A percentile compares a stretch with the other conserved stretches of the same genome.
Evolutionary conservation across 2,329 filamentous ascomycete species (phyloP).

Genomic region (Thielaviopsis cerberus): DNA sequence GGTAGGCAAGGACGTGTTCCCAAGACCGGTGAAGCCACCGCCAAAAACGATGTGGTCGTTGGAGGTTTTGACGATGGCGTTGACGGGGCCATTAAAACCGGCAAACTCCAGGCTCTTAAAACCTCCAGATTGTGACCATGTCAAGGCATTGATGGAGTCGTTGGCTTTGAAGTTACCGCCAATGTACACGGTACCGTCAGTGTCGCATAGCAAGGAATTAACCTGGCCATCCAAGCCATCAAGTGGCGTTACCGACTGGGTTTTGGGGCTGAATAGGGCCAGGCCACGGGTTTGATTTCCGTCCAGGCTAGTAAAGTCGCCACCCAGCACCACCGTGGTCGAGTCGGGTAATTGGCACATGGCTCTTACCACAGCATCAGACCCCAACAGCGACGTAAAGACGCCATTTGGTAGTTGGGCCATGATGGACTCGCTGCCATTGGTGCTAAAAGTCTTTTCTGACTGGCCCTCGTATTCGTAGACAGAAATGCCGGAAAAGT

Average conservation of each 20-base stretch:
- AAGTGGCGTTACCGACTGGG: slow-evolving; percentile 51
- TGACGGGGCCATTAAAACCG: slow-evolving; percentile 85
- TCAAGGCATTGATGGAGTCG: slow-evolving; percentile 77
- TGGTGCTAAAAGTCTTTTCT: slow-evolving; percentile 45
- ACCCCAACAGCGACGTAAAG: slow-evolving; percentile 53
- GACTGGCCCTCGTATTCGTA: slow-evolving; percentile 72
- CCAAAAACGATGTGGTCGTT: slow-evolving; percentile 84
- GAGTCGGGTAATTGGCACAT: slow-evolving; percentile 62
- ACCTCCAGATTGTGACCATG: slow-evolving; percentile 49
- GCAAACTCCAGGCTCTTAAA: slow-evolving; percentile 76
- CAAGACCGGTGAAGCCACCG: slow-evolving; percentile 71
- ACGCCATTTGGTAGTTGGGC: slow-evolving; percentile 70
- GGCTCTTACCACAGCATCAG: slow-evolving; percentile 68
- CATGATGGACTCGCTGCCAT: slow-evolving; percentile 68
- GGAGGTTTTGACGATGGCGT: slow-evolving; percentile 60
- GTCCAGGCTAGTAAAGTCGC: slow-evolving; percentile 86
- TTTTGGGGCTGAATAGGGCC: slow-evolving; percentile 62
- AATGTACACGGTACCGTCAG: slow-evolving; percentile 64
- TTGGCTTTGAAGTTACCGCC: slow-evolving; percentile 67
- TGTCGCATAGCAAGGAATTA: slow-evolving; percentile 65
- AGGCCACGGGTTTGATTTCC: slow-evolving; percentile 58
- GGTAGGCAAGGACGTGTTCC: slow-evolving; percentile 50
- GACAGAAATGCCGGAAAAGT: slow-evolving; percentile 80
- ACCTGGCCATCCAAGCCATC: slow-evolving; percentile 70
- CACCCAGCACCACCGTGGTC: slow-evolving; percentile 61